Conservation (phyloP, 768 basidiomycete species). For the Trametes meyenii region DNA sequence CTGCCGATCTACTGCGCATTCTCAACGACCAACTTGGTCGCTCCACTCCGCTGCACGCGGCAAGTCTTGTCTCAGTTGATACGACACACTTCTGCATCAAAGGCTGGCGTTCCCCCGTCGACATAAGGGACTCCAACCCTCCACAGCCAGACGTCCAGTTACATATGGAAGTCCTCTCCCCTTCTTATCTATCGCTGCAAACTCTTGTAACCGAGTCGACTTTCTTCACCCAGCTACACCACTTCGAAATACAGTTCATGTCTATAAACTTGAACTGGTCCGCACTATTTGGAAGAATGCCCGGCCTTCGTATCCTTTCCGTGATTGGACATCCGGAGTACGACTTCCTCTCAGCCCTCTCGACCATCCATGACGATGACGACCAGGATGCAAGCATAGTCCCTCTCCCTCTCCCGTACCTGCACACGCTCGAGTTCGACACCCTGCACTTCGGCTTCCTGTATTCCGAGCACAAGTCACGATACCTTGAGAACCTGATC, state of each 20-base stretch:
- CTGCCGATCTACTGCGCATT: background rate
- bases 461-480: background rate
- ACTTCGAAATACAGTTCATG: background rate
- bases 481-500: background rate
- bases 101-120: background rate
- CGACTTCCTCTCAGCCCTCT: constrained; percentile 1
- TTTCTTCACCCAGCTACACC: background rate
- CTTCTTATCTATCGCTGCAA: background rate
- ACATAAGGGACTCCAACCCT: background rate
- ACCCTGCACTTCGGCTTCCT: constrained; percentile 5
- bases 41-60: background rate
- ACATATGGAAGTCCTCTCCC: background rate
- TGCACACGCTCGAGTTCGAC: constrained; percentile 9
- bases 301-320: background rate
- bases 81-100: background rate
- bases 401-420: background rate
- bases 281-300: background rate
- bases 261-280: constrained; percentile 1
- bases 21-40: background rate
- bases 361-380: background rate
- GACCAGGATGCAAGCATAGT: background rate
- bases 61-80: background rate
- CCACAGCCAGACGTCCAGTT: background rate
- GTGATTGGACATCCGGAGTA: background rate
- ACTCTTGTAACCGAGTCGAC: background rate